phyloP scores from a whole-genome alignment of 306 rosid genomes.

The Elaeagnus macrophylla region DNA sequence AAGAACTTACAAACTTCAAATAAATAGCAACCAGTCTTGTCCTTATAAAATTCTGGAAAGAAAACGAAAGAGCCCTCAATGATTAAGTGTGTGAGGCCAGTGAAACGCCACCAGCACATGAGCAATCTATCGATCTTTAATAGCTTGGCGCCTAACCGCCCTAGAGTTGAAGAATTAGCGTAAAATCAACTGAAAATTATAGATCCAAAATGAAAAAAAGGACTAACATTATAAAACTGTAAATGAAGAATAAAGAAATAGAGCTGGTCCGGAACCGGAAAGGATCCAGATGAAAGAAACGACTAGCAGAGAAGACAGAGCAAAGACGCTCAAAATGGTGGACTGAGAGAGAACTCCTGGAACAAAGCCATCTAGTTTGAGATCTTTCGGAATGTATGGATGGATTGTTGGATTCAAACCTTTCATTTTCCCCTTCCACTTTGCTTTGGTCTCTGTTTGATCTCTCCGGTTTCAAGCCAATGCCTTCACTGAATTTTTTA shows the following conservation, averaged over 20 bases:
- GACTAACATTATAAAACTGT: neutral
- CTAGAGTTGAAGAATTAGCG: conserved; percentile 24
- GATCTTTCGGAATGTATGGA: conserved; percentile 57
- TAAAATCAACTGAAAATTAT: neutral
- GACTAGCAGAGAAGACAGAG: conserved; percentile 32
- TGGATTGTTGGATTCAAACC: conserved; percentile 30
- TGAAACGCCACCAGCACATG: conserved; percentile 96
- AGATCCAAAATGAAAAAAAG: neutral
- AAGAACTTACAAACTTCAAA: conserved; percentile 85
- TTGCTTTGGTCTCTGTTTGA: no score
- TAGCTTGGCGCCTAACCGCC: conserved; percentile 40
- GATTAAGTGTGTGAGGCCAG: conserved; percentile 75
- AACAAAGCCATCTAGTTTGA: conserved; percentile 50
- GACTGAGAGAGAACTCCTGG: conserved; percentile 48
- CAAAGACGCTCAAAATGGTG: conserved; percentile 37
- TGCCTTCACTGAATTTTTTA: no score
- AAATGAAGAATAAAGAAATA: neutral
- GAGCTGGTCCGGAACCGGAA: conserved; percentile 37
- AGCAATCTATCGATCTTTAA: conserved; percentile 59
- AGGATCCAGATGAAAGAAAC: conserved; percentile 40
- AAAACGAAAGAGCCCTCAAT: conserved; percentile 80
- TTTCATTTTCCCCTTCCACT: conserved; percentile 23
- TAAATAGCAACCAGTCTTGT: conserved; percentile 50
- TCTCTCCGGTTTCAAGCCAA: no score
- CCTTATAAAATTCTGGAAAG: conserved; percentile 74